phyloP scores from a whole-genome alignment of 371 early-diverging fungal genomes.

The Saksenaea vasiformis region DNA sequence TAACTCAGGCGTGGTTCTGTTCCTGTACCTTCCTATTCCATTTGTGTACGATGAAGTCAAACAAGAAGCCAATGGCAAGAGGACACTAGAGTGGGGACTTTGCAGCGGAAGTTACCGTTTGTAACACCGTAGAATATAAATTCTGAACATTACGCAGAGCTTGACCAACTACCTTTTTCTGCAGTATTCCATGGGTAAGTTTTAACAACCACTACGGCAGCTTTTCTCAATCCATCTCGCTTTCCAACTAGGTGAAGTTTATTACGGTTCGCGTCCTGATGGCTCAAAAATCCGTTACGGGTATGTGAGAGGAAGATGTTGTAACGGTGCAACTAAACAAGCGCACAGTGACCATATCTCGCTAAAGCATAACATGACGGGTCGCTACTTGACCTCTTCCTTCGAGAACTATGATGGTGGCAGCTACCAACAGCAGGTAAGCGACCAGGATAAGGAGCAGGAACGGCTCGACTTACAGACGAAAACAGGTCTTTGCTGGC shows the following conservation, averaged over 20 bases:
- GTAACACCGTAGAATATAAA: neutral
- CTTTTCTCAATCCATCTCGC: neutral
- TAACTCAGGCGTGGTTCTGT: too few species aligned
- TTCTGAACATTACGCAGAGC: neutral
- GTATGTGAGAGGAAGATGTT: neutral
- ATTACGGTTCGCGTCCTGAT: constrained; percentile 1
- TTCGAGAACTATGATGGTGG: constrained; percentile 41
- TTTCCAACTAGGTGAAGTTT: neutral
- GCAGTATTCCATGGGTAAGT: constrained; percentile 1
- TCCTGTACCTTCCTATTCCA: too few species aligned
- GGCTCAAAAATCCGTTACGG: neutral
- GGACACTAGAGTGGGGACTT: neutral
- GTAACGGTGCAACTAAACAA: neutral
- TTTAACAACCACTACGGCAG: neutral
- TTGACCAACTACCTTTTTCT: neutral
- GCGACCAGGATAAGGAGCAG: neutral
- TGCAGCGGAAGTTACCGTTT: neutral
- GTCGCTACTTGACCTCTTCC: constrained; percentile 50
- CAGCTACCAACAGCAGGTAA: constrained; percentile 53
- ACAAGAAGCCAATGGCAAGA: too few species aligned
- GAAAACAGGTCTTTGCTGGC: constrained; percentile 40
- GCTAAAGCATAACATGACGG: constrained; percentile 61
- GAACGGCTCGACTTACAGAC: neutral
- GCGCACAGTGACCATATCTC: constrained; percentile 37
- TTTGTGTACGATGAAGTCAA: too few species aligned